Percentiles rank a stretch among this genome's conserved stretches.
Conservation (phyloP, 2,329 filamentous ascomycete genomes). For the Volutella citrinella region DNA sequence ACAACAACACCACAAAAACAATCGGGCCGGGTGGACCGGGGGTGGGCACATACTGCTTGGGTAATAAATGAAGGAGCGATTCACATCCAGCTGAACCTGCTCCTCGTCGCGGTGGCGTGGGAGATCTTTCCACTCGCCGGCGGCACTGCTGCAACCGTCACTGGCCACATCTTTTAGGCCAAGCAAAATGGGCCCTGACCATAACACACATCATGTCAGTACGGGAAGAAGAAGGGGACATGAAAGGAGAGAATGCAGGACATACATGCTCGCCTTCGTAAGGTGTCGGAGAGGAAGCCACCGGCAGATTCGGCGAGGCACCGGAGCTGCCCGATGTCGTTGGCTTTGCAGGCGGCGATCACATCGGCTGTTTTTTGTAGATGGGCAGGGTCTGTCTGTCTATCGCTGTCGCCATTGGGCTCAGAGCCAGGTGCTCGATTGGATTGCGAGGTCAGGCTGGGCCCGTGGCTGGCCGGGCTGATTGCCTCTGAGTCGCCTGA, state of each 20-base stretch:
- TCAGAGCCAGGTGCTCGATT: too few relatives aligned
- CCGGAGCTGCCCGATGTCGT: conserved; percentile 55
- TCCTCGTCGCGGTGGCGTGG: conserved; percentile 81
- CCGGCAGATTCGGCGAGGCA: conserved; percentile 59
- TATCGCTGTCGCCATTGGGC: too few relatives aligned
- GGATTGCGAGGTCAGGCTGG: conserved; percentile 3
- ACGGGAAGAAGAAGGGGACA: background rate
- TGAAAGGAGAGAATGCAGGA: conserved; percentile 25
- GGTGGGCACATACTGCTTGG: conserved; percentile 59
- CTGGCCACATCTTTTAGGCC: conserved; percentile 36
- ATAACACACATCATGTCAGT: conserved; percentile 10
- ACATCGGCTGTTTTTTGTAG: conserved; percentile 38
- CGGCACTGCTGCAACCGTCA: too few relatives aligned
- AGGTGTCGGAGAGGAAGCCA: conserved; percentile 64
- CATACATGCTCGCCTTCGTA: conserved; percentile 78
- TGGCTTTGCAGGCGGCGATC: conserved; percentile 56
- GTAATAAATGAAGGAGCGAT: conserved; percentile 97
- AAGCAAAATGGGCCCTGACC: conserved; percentile 61
- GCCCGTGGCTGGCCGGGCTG: too few relatives aligned
- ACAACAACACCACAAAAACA: too few relatives aligned
- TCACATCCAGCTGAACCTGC: conserved; percentile 88
- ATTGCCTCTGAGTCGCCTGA: too few relatives aligned
- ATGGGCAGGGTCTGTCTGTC: too few relatives aligned
- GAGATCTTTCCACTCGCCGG: conserved; percentile 56
- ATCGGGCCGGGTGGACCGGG: too few relatives aligned